Base-by-base conservation (phyloP, 2,329 filamentous ascomycete genomes). In the Diaporthe capsici region DNA sequence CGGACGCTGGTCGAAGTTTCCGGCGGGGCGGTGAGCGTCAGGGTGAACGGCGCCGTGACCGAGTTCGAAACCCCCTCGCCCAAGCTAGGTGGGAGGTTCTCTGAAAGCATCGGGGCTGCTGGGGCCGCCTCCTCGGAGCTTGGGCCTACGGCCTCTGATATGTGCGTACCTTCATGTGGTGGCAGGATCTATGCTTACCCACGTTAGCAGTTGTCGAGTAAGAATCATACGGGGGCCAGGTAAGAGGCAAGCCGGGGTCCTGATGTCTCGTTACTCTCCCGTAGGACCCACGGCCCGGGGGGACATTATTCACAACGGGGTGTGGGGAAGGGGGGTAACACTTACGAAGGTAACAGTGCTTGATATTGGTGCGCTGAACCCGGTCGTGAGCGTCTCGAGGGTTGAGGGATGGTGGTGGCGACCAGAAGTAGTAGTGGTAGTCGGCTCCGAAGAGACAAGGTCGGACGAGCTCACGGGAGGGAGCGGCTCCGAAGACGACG, bases 281-380 rank as follows among this genome's bases (percentile, higher is more conserved):
- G 6, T 39, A 8, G 25, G 2, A 31, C 34, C n/a, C 34, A 53
- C 31, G n/a, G 10, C 49, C 22, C 5, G 20, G 17, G 13, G 17
- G 0, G 17, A 31, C 10, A 7, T 39, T 31, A 20, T 22, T 5
- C 8, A 7, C 4, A 4, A 63, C 15, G 6, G 20, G 17, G 13
- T n/a, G n/a, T 12, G 8, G 28, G 28, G 22, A 8, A 20, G 15
- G 15, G 25, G 15, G 22, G 4, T 28, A n/a, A 13, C 20, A 73
- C 71, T 39, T 65, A 73, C 71, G 7, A 63, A 47, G 7, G 71
- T 73, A 15, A 73, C 6, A 47, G 71, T 73, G n/a, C 58, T 73
- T 17, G 71, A 73, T 12, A 20, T 25, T n/a, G 71, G 71, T 51
- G 71, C 58, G 47, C 49, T 61, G 28, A 73, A 44, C 9, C 65